Evolutionary conservation across 2,329 filamentous ascomycete species (phyloP).

Genomic region (Fusarium penzigii): DNA sequence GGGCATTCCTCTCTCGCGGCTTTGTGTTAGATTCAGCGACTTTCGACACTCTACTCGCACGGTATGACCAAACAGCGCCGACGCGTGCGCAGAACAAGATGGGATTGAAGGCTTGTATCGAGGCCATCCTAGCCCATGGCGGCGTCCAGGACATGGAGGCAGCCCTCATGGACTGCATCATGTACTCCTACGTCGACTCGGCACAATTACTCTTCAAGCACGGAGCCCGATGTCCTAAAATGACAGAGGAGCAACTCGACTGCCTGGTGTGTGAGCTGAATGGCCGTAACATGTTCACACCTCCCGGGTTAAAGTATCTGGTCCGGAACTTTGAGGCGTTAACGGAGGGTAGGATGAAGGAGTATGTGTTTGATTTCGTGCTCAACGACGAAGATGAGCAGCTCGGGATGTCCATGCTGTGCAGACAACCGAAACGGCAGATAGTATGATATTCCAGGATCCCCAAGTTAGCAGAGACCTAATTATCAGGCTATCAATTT

Average conservation of each 20-base stretch:
- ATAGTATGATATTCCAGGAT: background rate
- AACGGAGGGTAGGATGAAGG: background rate
- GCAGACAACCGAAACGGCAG: too few relatives aligned
- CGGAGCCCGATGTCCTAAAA: background rate
- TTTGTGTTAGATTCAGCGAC: background rate
- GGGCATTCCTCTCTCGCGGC: background rate
- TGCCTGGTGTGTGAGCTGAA: background rate
- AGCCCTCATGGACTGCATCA: background rate
- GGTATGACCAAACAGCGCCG: background rate
- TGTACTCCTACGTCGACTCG: background rate
- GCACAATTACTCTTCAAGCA: background rate
- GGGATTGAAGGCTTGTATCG: background rate
- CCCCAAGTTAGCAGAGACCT: background rate
- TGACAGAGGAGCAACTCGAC: background rate
- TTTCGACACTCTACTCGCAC: background rate
- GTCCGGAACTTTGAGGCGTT: background rate
- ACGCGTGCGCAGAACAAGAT: too few relatives aligned
- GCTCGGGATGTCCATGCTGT: too few relatives aligned
- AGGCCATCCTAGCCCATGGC: background rate
- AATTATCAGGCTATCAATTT: background rate
- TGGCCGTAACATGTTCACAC: background rate
- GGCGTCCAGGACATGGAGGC: background rate
- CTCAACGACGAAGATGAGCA: background rate
- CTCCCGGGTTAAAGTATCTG: background rate
- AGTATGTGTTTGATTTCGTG: background rate